Conservation (phyloP, 768 basidiomycete genomes). For the Mycena floridula region DNA sequence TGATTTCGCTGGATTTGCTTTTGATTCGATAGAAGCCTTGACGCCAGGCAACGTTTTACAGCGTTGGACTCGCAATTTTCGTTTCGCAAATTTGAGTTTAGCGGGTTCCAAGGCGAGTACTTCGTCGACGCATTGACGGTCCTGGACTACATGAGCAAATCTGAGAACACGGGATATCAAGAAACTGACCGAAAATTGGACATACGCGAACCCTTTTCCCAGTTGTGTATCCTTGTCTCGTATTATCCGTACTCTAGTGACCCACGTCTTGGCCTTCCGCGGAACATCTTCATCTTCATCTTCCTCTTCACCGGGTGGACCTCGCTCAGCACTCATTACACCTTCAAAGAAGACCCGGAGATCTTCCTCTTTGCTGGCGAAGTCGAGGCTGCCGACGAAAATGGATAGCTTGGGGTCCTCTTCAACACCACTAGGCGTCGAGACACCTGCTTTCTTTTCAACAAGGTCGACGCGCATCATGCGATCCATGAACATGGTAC, state of each 20-base stretch:
- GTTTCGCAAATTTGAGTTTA: slow-evolving; percentile 89
- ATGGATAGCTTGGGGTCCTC: slow-evolving; percentile 76
- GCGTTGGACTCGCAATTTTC: slow-evolving; percentile 84
- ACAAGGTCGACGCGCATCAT: slow-evolving; percentile 77
- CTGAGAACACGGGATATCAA: background rate
- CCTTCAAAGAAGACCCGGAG: slow-evolving; percentile 83
- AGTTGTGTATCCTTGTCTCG: slow-evolving; percentile 88
- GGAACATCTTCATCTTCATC: slow-evolving; percentile 21
- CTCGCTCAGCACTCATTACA: slow-evolving; percentile 64
- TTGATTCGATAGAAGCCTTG: too few relatives aligned
- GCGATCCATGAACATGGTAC: slow-evolving; percentile 67
- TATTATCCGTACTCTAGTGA: slow-evolving; percentile 80
- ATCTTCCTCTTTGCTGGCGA: slow-evolving; percentile 87
- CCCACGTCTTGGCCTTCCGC: slow-evolving; percentile 56
- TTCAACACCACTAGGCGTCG: slow-evolving; percentile 19
- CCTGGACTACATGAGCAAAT: slow-evolving; percentile 38
- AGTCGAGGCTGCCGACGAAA: slow-evolving; percentile 93
- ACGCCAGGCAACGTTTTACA: slow-evolving; percentile 71
- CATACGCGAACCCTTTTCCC: slow-evolving; percentile 93
- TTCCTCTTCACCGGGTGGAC: slow-evolving; percentile 35
- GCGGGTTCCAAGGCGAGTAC: slow-evolving; percentile 70
- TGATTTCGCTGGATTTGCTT: slow-evolving; percentile 8
- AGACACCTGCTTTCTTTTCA: slow-evolving; percentile 21
- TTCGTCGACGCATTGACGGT: slow-evolving; percentile 89
- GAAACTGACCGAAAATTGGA: slow-evolving; percentile 71